Base-by-base conservation (phyloP, 192 early-diverging fungal genomes). In the Coemansia sp. region DNA sequence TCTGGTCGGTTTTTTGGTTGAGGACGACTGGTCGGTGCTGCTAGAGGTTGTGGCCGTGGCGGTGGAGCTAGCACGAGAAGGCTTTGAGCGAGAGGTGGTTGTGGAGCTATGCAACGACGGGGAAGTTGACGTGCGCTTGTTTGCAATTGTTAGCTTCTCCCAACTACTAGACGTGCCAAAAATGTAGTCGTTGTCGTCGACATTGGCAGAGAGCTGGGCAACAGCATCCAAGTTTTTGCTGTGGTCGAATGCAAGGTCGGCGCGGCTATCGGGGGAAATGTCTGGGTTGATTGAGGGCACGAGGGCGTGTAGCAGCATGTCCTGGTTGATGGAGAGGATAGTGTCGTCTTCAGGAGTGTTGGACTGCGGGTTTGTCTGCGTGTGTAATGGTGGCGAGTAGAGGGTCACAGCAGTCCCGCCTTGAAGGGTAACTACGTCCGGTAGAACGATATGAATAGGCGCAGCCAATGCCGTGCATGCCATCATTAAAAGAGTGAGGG, bases 391-490 rank as follows among this genome's bases (percentile, higher is more conserved):
- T 4, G 74, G 60, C 5, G 74, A 64, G 27, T 66, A 76, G 9
- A 76, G 64, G 1, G 74, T 76, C 10, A 76, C 24, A 6, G 60
- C 53, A 41, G 57, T 60, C 12, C 63, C 63, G 12, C 46, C 58
- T 2, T 64, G 67, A 31, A 76, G 63, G 2, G 74, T 70, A 24
- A 76, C 74, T 36, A 76, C 60, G 35, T 76, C 68, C 0, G 74
- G 74, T 14, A 76, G 54, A 6, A 76, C n/a, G 27, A 76, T 63
- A 32, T 76, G 67, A 27, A 76, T 64, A 9, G 71, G 71, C 2
- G 60, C 53, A 17, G 70, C 57, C 29, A 60, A 9, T 19, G 61
- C 51, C 9, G 38, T 22, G 27, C 53, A 31, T 36, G 64, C 54
- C 11, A 66, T 42, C 24, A 42, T 32, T 7, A 57, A 66, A 42